Evolutionary conservation across 2,329 filamentous ascomycete genomes (phyloP), one percentile per base, ranked within the genome.

Genomic region (Myriangium duriaei): DNA sequence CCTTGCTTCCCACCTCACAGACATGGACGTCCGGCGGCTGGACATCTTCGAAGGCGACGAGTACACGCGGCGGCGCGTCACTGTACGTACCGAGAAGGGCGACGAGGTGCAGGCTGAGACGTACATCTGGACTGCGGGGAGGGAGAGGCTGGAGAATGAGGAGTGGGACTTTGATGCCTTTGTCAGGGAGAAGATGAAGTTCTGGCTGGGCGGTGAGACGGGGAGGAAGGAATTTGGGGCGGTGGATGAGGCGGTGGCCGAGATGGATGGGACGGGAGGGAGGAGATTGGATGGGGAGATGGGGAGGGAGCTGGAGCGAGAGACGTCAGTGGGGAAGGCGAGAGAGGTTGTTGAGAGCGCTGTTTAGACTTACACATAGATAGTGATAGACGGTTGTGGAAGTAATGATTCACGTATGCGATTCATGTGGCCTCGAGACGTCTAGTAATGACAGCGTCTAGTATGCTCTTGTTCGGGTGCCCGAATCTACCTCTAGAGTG

Each of bases 101-200:
- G 57, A 61, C 44, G 58, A 62, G 33, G 52, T 68, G 1, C 55
- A 61, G 41, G 62, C 54, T 40, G 68, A 60, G 50, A 65, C 48
- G 16, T 69, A 68, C 35, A 69, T 83, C 5, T 72, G 70, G 54
- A 56, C 65, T 45, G 57, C 65, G 11, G 49, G 58, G 31, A 43
- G 51, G 32, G 43, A 62, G 7, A 41, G 59, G 0, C 61, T 96
- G 12, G 84, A 93, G 57, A 65, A 72, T 19, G 59, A 64, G 14
- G 86, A 94, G 57, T 96, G 88, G 88, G 83, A 93, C 56, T 91
- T 86, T 61, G 76, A 79, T 33, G 75, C 81, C 45, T 96, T 95
- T 55, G 74, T 79, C 44, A 67, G 68, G 49, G 78, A 91, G 44
- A 93, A 86, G 64, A 64, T 81, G 68, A 52, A 57, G 34, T 62